A percentile compares a stretch with the other conserved stretches of the same genome.
Evolutionary conservation across 352 stramenopile species (phyloP).

Genomic region (Globisporangium solare): DNA sequence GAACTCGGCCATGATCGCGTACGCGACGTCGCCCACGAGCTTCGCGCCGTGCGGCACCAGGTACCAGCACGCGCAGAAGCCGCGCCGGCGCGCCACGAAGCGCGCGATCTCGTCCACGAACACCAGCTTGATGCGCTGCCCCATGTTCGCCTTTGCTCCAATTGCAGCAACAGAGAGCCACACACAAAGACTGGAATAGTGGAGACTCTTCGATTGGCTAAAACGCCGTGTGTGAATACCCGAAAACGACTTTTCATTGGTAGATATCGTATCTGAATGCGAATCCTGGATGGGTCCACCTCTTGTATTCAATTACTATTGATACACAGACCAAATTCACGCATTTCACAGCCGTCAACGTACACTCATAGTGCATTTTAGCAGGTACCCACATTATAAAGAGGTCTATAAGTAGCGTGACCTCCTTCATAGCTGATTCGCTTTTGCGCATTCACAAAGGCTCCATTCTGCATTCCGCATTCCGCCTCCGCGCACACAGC

Average conservation of each 20-base stretch:
- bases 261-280: too few species aligned
- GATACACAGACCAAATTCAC: too few species aligned
- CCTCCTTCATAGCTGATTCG: not conserved
- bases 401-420: not conserved
- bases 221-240: not conserved
- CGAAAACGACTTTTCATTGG: too few species aligned
- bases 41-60: constrained; percentile 38
- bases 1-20: constrained; percentile 57
- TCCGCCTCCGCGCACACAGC: not conserved
- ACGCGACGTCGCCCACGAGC: constrained; percentile 57
- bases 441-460: constrained; percentile 1
- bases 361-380: not conserved
- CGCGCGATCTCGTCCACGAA: constrained; percentile 50
- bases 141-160: constrained; percentile 1
- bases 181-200: not conserved
- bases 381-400: not conserved
- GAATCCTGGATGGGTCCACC: too few species aligned
- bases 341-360: too few species aligned
- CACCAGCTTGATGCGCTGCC: constrained; percentile 38
- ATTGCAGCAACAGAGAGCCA: not conserved
- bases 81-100: constrained; percentile 36
- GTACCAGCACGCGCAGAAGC: constrained; percentile 67
- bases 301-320: too few species aligned
- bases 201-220: not conserved
- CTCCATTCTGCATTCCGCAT: not conserved